A percentile compares a stretch with the other conserved stretches of the same genome.
Evolutionary conservation across 2,329 filamentous ascomycete species (phyloP).

Genomic region (Aureobasidium sp.): DNA sequence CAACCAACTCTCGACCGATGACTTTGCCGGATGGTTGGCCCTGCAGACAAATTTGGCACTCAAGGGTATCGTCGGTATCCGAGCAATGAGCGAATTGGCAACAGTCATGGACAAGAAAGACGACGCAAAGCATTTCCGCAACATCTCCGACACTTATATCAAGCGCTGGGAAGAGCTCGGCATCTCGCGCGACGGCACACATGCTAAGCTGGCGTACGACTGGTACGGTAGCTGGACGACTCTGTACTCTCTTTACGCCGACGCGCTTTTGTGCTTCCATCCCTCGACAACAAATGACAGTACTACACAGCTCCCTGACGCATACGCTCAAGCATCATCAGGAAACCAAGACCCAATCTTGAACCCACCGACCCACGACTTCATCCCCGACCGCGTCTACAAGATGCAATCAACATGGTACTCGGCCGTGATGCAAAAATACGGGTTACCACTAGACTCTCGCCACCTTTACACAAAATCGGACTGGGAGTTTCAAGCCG

Average conservation of each 20-base stretch:
- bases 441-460: constrained; percentile 74
- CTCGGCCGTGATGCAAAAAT: constrained; percentile 67
- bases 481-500: constrained; percentile 87
- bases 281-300: constrained; percentile 39
- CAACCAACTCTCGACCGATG: constrained; percentile 74
- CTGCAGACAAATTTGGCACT: constrained; percentile 77
- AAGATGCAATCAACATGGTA: constrained; percentile 77
- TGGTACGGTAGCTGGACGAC: constrained; percentile 77
- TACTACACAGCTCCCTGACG: constrained; percentile 13
- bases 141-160: constrained; percentile 61
- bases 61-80: constrained; percentile 77
- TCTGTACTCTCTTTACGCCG: constrained; percentile 78
- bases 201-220: constrained; percentile 74
- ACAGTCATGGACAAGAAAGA: constrained; percentile 51
- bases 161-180: constrained; percentile 64
- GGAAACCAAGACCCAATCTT: constrained; percentile 21
- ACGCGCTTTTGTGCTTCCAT: constrained; percentile 76
- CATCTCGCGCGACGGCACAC: constrained; percentile 61
- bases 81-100: constrained; percentile 68
- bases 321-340: neutral
- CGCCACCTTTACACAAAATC: constrained; percentile 81
- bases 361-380: constrained; percentile 31
- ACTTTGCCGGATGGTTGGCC: constrained; percentile 71
- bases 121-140: constrained; percentile 52
- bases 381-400: constrained; percentile 72